Conservation (phyloP, 208 protist species). For the Lotmaria passim region DNA sequence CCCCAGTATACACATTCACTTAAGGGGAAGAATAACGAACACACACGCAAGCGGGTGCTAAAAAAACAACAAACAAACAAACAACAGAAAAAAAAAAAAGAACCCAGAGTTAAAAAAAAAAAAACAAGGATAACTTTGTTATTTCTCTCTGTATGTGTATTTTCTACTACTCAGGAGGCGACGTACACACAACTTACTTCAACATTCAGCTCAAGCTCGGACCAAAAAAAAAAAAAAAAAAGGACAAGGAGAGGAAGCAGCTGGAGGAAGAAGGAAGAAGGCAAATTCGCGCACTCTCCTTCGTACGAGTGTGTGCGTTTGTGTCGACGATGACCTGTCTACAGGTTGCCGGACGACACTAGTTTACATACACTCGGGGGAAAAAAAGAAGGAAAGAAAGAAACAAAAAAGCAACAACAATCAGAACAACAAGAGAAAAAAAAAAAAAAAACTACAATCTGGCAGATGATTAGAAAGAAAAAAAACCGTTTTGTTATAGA, state of each 20-base stretch:
- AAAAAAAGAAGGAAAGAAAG: background rate
- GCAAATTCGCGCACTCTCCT: background rate
- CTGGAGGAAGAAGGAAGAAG: background rate
- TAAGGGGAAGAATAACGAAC: background rate
- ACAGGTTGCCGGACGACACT: no score
- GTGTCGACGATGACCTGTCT: no score
- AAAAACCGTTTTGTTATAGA: no score
- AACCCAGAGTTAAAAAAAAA: no score
- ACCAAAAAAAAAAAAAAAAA: background rate
- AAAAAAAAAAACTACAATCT: background rate
- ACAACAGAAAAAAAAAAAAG: background rate
- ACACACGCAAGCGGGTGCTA: background rate
- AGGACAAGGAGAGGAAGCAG: background rate
- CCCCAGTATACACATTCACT: no score
- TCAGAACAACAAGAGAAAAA: background rate
- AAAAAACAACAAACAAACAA: slow-evolving; percentile 19
- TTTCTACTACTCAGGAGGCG: background rate
- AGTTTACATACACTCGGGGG: no score
- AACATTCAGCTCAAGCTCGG: no score
- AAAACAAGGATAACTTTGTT: no score
- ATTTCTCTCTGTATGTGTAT: background rate
- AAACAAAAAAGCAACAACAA: background rate
- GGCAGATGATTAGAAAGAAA: background rate
- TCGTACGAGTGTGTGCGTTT: no score
- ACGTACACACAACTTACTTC: no score